Evolutionary conservation across 2,329 filamentous ascomycete species (phyloP).

Genomic region (Phyllosticta citribraziliensis): DNA sequence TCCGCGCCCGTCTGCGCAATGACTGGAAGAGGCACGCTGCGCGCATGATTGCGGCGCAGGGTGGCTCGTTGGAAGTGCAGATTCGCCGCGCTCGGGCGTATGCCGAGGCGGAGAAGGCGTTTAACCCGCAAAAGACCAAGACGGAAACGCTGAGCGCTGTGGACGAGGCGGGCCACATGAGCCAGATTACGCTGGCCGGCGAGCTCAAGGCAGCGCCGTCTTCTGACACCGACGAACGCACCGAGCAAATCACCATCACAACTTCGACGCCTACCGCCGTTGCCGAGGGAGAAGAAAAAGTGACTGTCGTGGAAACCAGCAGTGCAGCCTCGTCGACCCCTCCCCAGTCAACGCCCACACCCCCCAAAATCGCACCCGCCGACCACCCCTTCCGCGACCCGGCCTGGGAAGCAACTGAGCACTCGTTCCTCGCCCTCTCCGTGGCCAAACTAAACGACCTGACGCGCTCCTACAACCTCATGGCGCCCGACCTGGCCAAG

Average conservation of each 20-base stretch:
- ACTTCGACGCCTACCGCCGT: conserved; percentile 15
- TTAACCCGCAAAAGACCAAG: conserved; percentile 43
- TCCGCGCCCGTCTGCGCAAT: conserved; percentile 62
- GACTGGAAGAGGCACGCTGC: conserved; percentile 83
- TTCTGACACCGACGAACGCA: conserved; percentile 5
- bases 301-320: neutral
- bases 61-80: conserved; percentile 65
- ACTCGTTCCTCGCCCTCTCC: conserved; percentile 64
- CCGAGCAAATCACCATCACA: conserved; percentile 26
- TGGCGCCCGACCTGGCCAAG: conserved; percentile 84
- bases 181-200: conserved; percentile 38
- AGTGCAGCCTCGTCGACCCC: neutral
- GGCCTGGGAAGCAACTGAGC: conserved; percentile 63
- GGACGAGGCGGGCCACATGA: conserved; percentile 35
- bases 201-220: conserved; percentile 27
- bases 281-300: neutral
- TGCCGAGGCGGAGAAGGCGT: conserved; percentile 60
- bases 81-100: conserved; percentile 61
- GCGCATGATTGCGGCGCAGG: conserved; percentile 64
- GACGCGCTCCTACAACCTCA: conserved; percentile 84
- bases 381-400: conserved; percentile 63
- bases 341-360: conserved; percentile 11
- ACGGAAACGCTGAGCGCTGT: conserved; percentile 37
- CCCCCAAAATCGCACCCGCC: conserved; percentile 28
- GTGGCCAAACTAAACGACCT: conserved; percentile 70